These are phyloP conservation scores for Pyricularia grisea DNA, from an alignment of 2,329 filamentous ascomycete species.

Conservation along the genomic window DNA sequence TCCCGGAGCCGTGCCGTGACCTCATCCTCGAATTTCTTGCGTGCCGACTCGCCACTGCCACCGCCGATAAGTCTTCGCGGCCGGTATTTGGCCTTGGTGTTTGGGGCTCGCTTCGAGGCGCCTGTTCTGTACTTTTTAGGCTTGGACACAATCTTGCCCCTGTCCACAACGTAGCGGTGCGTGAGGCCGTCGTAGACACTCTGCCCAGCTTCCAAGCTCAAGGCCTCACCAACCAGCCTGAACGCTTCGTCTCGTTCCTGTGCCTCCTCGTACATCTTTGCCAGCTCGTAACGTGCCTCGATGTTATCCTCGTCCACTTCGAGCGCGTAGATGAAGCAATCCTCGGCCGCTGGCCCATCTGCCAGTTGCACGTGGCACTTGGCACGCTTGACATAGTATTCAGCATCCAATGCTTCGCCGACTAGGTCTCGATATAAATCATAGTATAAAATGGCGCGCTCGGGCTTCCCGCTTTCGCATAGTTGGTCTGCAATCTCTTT, in stretches of 20 bases:
- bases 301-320: slow-evolving; percentile 63
- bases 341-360: slow-evolving; percentile 60
- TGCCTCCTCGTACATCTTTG: slow-evolving; percentile 72
- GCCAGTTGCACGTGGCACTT: slow-evolving; percentile 59
- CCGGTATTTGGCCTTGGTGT: slow-evolving; percentile 1
- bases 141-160: slow-evolving; percentile 12
- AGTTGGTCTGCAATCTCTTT: slow-evolving; percentile 51
- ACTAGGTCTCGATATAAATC: slow-evolving; percentile 40
- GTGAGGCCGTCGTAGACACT: slow-evolving; percentile 10
- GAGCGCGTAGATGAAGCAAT: slow-evolving; percentile 66
- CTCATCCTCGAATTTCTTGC: slow-evolving; percentile 17
- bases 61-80: slow-evolving; percentile 7
- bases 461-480: slow-evolving; percentile 23
- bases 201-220: slow-evolving; percentile 48
- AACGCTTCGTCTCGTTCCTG: slow-evolving; percentile 68
- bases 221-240: slow-evolving; percentile 65
- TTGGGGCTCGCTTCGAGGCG: background rate
- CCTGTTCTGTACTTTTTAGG: slow-evolving; percentile 9
- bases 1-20: slow-evolving; percentile 17
- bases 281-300: slow-evolving; percentile 69
- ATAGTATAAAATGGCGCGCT: slow-evolving; percentile 45
- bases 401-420: slow-evolving; percentile 33
- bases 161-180: slow-evolving; percentile 11
- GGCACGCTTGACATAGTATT: slow-evolving; percentile 46
- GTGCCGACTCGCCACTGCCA: slow-evolving; percentile 12